Conservation (phyloP, 257 asterid genomes). For the Capsicum baccatum region DNA sequence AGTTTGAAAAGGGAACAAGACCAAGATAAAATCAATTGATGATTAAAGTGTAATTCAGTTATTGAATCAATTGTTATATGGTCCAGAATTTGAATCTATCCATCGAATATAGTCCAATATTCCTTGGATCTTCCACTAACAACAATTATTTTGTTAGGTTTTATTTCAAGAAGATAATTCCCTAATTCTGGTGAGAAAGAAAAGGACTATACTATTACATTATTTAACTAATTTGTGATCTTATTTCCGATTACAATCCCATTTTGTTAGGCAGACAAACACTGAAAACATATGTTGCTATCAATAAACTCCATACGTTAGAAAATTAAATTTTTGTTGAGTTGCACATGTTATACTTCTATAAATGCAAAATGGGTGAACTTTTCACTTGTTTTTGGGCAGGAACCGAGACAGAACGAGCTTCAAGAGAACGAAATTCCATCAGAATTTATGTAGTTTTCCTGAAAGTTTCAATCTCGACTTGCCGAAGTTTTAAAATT, state of each 20-base stretch:
- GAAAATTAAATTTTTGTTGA: background rate
- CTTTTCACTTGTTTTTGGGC: too few relatives aligned
- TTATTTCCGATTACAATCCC: background rate
- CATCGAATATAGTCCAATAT: background rate
- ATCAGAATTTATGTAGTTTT: too few relatives aligned
- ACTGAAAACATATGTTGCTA: background rate
- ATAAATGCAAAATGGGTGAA: background rate
- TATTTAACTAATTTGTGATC: background rate
- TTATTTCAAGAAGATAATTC: slow-evolving; percentile 4
- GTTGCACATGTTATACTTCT: background rate
- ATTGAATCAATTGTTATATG: slow-evolving; percentile 14
- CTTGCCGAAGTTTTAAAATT: too few relatives aligned
- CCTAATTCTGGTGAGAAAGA: slow-evolving; percentile 13
- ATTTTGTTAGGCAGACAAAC: slow-evolving; percentile 21
- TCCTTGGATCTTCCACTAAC: slow-evolving; percentile 13
- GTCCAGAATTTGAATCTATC: slow-evolving; percentile 13
- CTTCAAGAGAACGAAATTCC: too few relatives aligned
- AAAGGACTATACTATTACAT: background rate
- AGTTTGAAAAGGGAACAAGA: background rate
- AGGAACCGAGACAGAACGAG: too few relatives aligned
- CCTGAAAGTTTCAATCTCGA: too few relatives aligned
- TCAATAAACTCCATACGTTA: background rate
- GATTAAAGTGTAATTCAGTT: background rate
- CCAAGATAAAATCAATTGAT: background rate
- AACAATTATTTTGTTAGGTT: background rate